Evolutionary conservation across 192 early-diverging fungal species (phyloP), one percentile per base, ranked within the genome.

Genomic region (Linnemannia exigua): DNA sequence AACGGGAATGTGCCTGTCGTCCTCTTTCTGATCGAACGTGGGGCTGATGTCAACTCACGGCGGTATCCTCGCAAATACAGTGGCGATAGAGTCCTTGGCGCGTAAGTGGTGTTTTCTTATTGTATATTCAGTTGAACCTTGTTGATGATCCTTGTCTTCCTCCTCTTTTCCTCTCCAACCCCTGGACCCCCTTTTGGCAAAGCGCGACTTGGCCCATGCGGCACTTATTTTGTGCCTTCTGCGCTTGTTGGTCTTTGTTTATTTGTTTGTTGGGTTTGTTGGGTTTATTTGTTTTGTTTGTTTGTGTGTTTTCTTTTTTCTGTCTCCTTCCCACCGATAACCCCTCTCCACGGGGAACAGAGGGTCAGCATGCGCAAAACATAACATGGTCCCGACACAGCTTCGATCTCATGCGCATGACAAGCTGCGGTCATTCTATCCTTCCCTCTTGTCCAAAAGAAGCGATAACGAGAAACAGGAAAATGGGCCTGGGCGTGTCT

Each of bases 21-120:
- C 66, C 93, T 94, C 76, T 91, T 93, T 54, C 87, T 96, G 52
- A 89, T 96, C 70, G 93, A 94, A 17, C 91, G 90, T 75, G 95
- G 94, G 25, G 94, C 95, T 28, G 91, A 94, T 79, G 89, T 92
- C 50, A 95, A 96, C 77, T 89, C 93, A 0, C 93, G 89, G 66
- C 89, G 92, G 48, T 74, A 72, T 46, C 77, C 87, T 20, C 81
- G 81, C 33, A 82, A 85, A 50, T 88, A 75, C 35, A 85, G 74
- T 54, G 76, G 87, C 50, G 87, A 85, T 46, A 78, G 80, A 54
- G 66, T 38, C 47, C 67, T 72, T 7, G 52, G 75, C 41, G 51
- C 86, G 71, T 80, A 76, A 77, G 84, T 76, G 5, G 25, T 38
- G 33, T 67, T 63, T 51, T 75, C 54, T 72, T 15, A 31, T 63